Base-by-base conservation (phyloP, 176 grass and related monocot species). In the Zea luxurians region DNA sequence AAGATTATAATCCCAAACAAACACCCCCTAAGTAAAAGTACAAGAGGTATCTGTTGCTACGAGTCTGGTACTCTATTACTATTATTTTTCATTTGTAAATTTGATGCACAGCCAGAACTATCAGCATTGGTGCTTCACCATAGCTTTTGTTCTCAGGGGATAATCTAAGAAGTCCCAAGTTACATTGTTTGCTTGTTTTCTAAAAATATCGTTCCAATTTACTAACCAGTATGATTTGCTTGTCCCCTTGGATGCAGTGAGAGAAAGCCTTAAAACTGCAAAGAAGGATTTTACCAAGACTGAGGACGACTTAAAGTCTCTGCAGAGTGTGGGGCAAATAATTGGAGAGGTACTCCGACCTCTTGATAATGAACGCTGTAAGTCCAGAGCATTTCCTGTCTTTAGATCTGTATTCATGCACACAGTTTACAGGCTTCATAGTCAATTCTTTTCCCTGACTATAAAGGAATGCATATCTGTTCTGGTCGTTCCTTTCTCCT, bases 321-420 rank as follows among this genome's bases (percentile, higher is more conserved):
- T 99, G 44, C 96, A 99, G 84, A 99, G 96, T 37, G 96, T 99
- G 77, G 96, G 96, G 5, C 96, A 99, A 68, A 99, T 99, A 53
- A 99, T 99, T 52, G 96, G 96, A 75, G 96, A 99, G 82, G 92
- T 99, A 87, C 96, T 99, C 36, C 88, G 96, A 9, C 96, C 96
- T 73, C 96, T 99, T 79, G 96, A 99, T 68, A 99, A 91, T 74
- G 96, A 99, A 48, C 86, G 92, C 20, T 89, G 96, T 99, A 70
- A 90, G 96, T 92, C 57, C 58, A 52, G n/a, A 58, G 15, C 43
- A 58, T 67, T 62, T 73, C 11, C 4, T 61, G 8, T 53, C 55
- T 55, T 21, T 76, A 65, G 2, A 64, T 60, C 2, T 66, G 2
- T 43, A 11, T 16, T 58, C 15, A 9, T 16, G 13, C 20, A 4